Evolutionary conservation across 257 asterid species (phyloP), one percentile per base, ranked within the genome.

Genomic region (Coffea canephora): DNA sequence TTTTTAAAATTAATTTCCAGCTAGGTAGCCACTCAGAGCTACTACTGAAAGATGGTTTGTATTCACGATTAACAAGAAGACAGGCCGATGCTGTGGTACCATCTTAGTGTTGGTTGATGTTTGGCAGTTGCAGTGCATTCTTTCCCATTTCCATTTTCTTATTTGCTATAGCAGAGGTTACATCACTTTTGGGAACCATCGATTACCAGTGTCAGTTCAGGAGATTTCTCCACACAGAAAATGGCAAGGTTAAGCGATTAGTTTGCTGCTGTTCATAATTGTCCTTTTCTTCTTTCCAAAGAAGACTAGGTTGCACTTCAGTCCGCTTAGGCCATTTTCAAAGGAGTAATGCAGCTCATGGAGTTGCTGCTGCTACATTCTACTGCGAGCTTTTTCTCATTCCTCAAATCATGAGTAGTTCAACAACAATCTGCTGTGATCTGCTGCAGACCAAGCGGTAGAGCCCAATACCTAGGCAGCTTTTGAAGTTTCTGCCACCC

Each of bases 21-120:
- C 88, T 86, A 88, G 99, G 99, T 66, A 85, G 76, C 87, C 99
- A 95, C 82, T 48, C 72, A 2, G 98, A 93, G 83, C 96, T 95
- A 61, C 75, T 91, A 46, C 78, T 59, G 80, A 88, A 83, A 52
- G 97, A 89, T 46, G 99, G 99, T 23, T 78, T 93, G 79, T 95
- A 93, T 62, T 94, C 98, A 46, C 95, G 97, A 74, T 83, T 95
- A 83, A 87, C 85, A 71, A 92, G 89, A 82, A 85, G 90, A 85
- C 99, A 95, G 81, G 94, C 91, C 1, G 98, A 93, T 85, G 91
- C 92, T 69, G 94, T 93, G 79, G 93, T 91, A 50, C 89, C 91
- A 88, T 77, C 75, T 41, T 64, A 31, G 39, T 16, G 31, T 68
- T 31, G 55, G 41, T 54, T 77, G 61, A 71, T n/a, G 41, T 43